These are phyloP conservation scores for Fusarium burgessii DNA, from an alignment of 2,329 filamentous ascomycete species.

Conservation along the genomic window DNA sequence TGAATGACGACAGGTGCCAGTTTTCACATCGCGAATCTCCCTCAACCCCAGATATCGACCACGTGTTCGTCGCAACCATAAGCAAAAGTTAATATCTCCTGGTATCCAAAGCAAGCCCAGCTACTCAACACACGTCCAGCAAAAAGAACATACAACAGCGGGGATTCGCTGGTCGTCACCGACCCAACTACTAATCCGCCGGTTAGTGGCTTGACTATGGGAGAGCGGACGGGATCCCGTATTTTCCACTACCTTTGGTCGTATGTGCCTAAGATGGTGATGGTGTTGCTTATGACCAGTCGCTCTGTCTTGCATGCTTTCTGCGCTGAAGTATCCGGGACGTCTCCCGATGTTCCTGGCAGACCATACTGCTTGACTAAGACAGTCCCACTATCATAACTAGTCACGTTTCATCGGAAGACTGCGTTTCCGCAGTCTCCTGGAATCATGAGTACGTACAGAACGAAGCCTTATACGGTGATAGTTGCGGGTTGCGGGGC, in stretches of 20 bases:
- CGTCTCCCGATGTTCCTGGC: constrained; percentile 18
- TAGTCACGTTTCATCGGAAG: not conserved
- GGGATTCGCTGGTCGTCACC: constrained; percentile 40
- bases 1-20: constrained; percentile 3
- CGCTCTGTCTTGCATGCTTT: not conserved
- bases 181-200: constrained; percentile 40
- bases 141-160: constrained; percentile 40
- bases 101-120: not conserved
- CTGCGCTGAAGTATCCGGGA: constrained; percentile 1
- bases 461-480: not conserved
- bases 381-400: not conserved
- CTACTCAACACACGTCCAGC: not conserved
- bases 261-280: constrained; percentile 17
- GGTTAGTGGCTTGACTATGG: constrained; percentile 36
- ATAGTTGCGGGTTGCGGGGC: not conserved
- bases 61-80: not conserved
- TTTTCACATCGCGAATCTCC: not conserved
- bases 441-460: constrained; percentile 1
- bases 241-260: constrained; percentile 41
- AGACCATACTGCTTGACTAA: not conserved
- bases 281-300: not conserved
- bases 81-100: not conserved
- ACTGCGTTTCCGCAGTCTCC: not conserved
- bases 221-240: constrained; percentile 41
- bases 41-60: not conserved